Base-by-base conservation (phyloP, 805 yeast genomes). In the Candida xiaguanensis region DNA sequence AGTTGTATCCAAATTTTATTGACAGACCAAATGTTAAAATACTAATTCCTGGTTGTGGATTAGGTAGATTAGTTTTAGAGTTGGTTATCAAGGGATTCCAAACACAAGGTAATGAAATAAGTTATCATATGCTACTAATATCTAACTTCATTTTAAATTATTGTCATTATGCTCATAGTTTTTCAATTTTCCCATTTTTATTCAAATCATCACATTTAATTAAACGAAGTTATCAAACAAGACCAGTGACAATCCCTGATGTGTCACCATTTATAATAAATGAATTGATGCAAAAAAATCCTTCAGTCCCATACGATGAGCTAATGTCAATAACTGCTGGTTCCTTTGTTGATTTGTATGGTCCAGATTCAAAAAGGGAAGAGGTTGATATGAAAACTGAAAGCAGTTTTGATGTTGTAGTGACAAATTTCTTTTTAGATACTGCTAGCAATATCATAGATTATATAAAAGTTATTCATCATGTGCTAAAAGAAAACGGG, bases 261-360 rank as follows among this genome's bases (percentile, higher is more conserved):
- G 58, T 64, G 26, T 64, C 66, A 33, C 75, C 81, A 1, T 48
- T 61, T 3, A 61, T 61, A 14, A 61, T 70, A 12, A 47, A 50
- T 14, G 44, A 49, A 6, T 38, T 71, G 8, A 59, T 61, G 20
- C 38, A 38, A 1, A 45, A 56, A 9, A 50, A 67, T 35, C 77
- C 77, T 0, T 39, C 47, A 0, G 64, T 76, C 2, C 69, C 70
- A 0, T 70, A 69, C 25, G 65, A 54, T 11, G 78, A 77, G 5
- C 55, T 77, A 33, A 77, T 85, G 84, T 75, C 85, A 0, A 82
- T 84, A 74, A 72, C 79, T 1, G 79, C 88, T 0, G 93, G 93
- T 0, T 79, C 85, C 0, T 85, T 85, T 53, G 70, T 72, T 3
- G 89, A 82, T 44, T 59, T 82, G 13, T 82, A 80, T 53, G 85